Evolutionary conservation across 768 basidiomycete genomes (phyloP).

Genomic region (Lactarius hengduanensis): DNA sequence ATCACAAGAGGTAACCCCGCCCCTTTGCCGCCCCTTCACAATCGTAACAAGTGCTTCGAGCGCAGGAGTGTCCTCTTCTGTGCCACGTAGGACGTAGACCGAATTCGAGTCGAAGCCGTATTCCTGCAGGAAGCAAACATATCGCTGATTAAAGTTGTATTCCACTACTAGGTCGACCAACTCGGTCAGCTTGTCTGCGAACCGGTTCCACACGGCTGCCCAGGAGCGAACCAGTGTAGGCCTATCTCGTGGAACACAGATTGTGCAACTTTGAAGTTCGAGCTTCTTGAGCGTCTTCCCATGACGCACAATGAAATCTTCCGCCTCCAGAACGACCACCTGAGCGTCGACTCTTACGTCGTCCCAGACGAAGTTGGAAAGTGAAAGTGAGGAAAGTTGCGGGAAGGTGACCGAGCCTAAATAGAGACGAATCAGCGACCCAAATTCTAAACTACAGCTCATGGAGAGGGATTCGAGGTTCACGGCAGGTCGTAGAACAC

Average conservation of each 20-base stretch:
- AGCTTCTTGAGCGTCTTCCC: not conserved
- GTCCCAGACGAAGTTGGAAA: not conserved
- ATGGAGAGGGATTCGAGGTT: not conserved
- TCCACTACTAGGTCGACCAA: not conserved
- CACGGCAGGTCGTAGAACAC: not conserved
- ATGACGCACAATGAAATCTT: conserved; percentile 1
- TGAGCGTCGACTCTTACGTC: not conserved
- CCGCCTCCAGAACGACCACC: not conserved
- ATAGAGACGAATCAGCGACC: not conserved
- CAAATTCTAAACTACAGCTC: not conserved
- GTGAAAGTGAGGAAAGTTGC: not conserved
- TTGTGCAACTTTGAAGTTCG: not conserved
- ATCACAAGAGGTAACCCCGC: not conserved
- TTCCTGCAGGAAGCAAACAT: not conserved
- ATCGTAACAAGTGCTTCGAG: not conserved
- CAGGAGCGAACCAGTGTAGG: not conserved
- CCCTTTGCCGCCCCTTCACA: not conserved
- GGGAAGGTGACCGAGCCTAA: not conserved
- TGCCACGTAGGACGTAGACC: not conserved
- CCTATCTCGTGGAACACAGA: not conserved
- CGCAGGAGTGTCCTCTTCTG: not conserved
- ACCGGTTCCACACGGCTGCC: not conserved
- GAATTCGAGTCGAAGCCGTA: not conserved
- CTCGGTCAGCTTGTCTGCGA: not conserved
- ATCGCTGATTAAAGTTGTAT: not conserved